Conservation (phyloP, 2,329 filamentous ascomycete genomes). For the Zasmidium cellare region DNA sequence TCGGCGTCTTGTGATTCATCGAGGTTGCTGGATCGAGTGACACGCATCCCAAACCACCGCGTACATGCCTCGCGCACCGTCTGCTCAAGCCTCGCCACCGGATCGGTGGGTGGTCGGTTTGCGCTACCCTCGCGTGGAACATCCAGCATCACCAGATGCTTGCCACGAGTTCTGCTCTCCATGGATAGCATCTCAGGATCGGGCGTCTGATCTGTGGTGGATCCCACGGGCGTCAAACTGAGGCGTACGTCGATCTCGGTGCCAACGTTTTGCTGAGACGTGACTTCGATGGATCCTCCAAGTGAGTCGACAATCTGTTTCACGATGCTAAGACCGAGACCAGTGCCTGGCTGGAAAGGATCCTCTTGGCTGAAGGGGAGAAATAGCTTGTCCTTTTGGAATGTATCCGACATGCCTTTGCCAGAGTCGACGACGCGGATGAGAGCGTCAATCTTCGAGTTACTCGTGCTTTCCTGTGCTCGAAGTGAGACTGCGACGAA, state of each 20-base stretch:
- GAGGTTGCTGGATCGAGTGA: conserved; percentile 11
- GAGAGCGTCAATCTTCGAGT: conserved; percentile 19
- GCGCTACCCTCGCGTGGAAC: background rate
- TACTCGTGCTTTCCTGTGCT: conserved; percentile 15
- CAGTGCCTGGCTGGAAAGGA: conserved; percentile 34
- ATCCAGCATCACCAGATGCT: conserved; percentile 25
- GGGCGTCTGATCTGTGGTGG: background rate
- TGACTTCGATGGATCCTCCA: conserved; percentile 59
- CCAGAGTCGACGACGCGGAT: conserved; percentile 33
- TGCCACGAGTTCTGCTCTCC: conserved; percentile 15
- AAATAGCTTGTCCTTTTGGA: conserved; percentile 33
- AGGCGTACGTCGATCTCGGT: conserved; percentile 27
- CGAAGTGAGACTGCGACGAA: conserved; percentile 42
- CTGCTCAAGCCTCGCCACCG: conserved; percentile 19
- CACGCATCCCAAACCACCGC: conserved; percentile 26
- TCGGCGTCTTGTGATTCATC: conserved; percentile 23
- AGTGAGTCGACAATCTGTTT: conserved; percentile 58
- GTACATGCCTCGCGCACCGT: conserved; percentile 22
- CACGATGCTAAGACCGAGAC: conserved; percentile 38
- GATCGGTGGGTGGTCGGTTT: conserved; percentile 7
- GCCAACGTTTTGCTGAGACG: conserved; percentile 43
- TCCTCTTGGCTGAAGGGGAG: conserved; percentile 38
- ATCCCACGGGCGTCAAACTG: conserved; percentile 2
- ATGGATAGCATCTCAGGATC: background rate
- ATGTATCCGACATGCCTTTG: conserved; percentile 35